These are phyloP conservation scores for Candida awuae DNA, from an alignment of 805 yeast species.

Conservation along the genomic window DNA sequence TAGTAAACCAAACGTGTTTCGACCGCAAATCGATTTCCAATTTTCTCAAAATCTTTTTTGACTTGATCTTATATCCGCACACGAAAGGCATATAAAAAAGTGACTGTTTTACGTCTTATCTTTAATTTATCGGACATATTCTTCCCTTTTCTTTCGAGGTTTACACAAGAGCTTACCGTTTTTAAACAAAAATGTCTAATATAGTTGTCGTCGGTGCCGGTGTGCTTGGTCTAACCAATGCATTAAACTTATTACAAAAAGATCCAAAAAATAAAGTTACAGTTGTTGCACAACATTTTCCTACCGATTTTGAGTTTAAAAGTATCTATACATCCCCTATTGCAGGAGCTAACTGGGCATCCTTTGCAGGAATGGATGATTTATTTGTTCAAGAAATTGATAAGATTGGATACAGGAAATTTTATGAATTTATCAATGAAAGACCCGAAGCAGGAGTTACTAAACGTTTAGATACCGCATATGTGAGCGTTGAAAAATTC, in stretches of 20 bases:
- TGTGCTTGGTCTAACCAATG: constrained; percentile 46
- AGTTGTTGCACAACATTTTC: constrained; percentile 38
- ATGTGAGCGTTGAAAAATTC: constrained; percentile 16
- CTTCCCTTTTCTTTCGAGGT: too few relatives aligned
- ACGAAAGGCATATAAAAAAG: too few relatives aligned
- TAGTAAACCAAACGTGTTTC: too few relatives aligned
- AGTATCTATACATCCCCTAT: constrained; percentile 50
- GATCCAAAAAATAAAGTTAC: constrained; percentile 33
- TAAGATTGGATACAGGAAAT: constrained; percentile 38
- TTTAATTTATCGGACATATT: too few relatives aligned
- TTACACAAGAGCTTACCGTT: too few relatives aligned
- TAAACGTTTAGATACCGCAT: constrained; percentile 15
- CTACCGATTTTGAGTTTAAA: constrained; percentile 44
- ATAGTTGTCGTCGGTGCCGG: constrained; percentile 34
- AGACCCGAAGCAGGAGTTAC: constrained; percentile 45
- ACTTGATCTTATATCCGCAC: too few relatives aligned
- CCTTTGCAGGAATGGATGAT: constrained; percentile 43
- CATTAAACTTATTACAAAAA: constrained; percentile 33
- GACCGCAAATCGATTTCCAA: too few relatives aligned
- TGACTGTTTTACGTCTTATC: too few relatives aligned
- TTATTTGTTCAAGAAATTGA: constrained; percentile 32
- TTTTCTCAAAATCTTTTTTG: too few relatives aligned
- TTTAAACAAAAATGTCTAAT: constrained; percentile 12
- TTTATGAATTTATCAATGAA: constrained; percentile 36
- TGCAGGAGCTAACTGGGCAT: constrained; percentile 68